These are phyloP conservation scores for Verticillium isaacii DNA, from an alignment of 2,329 filamentous ascomycete species.

Conservation along the genomic window DNA sequence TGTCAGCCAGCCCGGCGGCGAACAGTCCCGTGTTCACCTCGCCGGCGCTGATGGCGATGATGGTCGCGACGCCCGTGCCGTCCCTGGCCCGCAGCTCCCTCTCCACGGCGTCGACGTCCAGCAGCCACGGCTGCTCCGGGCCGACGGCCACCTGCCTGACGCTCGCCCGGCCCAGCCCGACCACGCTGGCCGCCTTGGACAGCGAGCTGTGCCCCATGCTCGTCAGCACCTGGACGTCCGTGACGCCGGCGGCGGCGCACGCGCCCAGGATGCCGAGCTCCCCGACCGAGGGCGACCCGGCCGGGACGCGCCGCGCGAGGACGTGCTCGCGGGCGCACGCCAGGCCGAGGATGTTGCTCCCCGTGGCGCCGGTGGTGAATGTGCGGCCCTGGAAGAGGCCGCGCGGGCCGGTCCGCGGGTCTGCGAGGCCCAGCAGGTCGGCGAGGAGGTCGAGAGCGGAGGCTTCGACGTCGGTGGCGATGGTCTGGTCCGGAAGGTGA, in stretches of 20 bases:
- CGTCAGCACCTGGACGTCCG: slow-evolving; percentile 70
- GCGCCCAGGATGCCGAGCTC: slow-evolving; percentile 66
- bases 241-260: slow-evolving; percentile 58
- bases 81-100: slow-evolving; percentile 41
- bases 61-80: slow-evolving; percentile 52
- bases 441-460: slow-evolving; percentile 65
- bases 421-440: slow-evolving; percentile 53
- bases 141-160: slow-evolving; percentile 57
- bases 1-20: slow-evolving; percentile 55
- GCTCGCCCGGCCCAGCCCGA: slow-evolving; percentile 69
- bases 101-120: slow-evolving; percentile 66
- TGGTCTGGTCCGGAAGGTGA: slow-evolving; percentile 71
- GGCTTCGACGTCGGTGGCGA: slow-evolving; percentile 73
- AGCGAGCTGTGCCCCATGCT: slow-evolving; percentile 81
- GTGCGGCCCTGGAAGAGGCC: slow-evolving; percentile 29
- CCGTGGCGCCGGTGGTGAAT: slow-evolving; percentile 62
- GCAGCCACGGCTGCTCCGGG: slow-evolving; percentile 56
- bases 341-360: slow-evolving; percentile 76
- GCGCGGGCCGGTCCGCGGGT: background rate
- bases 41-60: slow-evolving; percentile 76
- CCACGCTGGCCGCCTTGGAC: slow-evolving; percentile 74
- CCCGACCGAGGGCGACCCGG: slow-evolving; percentile 45
- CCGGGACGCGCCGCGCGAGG: slow-evolving; percentile 33
- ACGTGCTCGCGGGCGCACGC: slow-evolving; percentile 61
- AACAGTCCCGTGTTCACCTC: slow-evolving; percentile 91